phyloP scores from a whole-genome alignment of 495 filamentous ascomycete species.

The Penicillium bovifimosum region DNA sequence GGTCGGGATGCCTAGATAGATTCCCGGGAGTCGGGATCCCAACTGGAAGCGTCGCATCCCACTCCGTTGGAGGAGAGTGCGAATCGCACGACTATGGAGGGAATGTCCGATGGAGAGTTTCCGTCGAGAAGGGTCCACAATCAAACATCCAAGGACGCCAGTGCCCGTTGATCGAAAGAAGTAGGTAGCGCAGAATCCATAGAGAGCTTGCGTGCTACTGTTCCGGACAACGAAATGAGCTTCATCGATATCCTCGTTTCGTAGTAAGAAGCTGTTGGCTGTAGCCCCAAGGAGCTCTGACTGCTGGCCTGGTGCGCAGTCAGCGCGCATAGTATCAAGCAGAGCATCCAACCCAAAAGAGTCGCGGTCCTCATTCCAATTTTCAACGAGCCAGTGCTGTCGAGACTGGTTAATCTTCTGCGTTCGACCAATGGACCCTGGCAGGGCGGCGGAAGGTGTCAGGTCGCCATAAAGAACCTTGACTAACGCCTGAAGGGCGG shows the following conservation, averaged over 20 bases:
- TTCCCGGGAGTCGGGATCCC: constrained; percentile 68
- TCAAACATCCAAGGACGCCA: constrained; percentile 74
- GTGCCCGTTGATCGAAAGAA: constrained; percentile 61
- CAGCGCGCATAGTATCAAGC: constrained; percentile 56
- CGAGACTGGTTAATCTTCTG: constrained; percentile 73
- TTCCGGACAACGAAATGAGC: constrained; percentile 87
- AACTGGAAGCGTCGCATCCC: constrained; percentile 72
- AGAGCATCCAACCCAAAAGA: constrained; percentile 61
- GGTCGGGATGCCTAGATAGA: constrained; percentile 74
- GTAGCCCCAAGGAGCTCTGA: constrained; percentile 60
- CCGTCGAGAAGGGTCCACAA: constrained; percentile 76
- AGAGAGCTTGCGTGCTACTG: constrained; percentile 78
- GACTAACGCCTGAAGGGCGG: constrained; percentile 74
- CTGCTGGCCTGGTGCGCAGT: constrained; percentile 48
- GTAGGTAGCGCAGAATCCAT: constrained; percentile 86
- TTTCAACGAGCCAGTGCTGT: constrained; percentile 87
- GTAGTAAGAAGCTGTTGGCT: constrained; percentile 70
- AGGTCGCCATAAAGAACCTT: constrained; percentile 76
- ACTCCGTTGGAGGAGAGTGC: constrained; percentile 59
- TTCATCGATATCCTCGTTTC: constrained; percentile 62
- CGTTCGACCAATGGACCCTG: constrained; percentile 76
- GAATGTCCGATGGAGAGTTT: constrained; percentile 84
- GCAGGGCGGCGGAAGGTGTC: constrained; percentile 63
- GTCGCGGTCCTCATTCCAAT: constrained; percentile 74
- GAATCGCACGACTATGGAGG: constrained; percentile 74